Base-by-base conservation (phyloP, 2,329 filamentous ascomycete genomes). In the Cladophialophora carrionii region DNA sequence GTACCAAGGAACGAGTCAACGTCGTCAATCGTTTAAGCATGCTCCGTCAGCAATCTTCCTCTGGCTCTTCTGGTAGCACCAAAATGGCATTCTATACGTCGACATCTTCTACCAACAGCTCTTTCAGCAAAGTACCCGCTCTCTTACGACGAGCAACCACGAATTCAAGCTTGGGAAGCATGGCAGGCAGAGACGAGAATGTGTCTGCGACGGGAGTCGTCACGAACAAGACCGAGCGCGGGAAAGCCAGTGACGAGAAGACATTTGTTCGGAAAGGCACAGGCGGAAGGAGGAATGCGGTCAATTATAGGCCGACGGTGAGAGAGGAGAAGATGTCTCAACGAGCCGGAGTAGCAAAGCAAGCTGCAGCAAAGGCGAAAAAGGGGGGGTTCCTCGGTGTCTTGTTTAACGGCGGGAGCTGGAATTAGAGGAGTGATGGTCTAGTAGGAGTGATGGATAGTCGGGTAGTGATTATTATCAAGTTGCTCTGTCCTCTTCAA, bases 11-110 rank as follows among this genome's bases (percentile, higher is more conserved):
- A 12, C 74, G 76, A 12, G 74, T 75, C 20, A 76, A 77, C 24
- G 77, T 84, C 12, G 76, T 81, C 63, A 77, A 83, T 72, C 72
- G 79, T 61, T 69, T 80, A 37, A 76, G 76, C 56, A 74, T 81
- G n/a, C 75, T 79, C 26, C 77, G 78, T 34, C 77, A 79, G 64
- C 76, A 78, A 31, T 81, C 79, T 4, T 80, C 79, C 20, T 78
- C 72, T 2, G 70, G 72, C 26, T 66, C 69, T 2, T 66, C 63
- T 8, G 10, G 51, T 22, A 63, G 61, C 24, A 64, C 59, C 5
- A 71, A 70, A 43, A 67, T 72, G 67, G 71, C 71, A 1, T 72
- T 72, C 56, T 68, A 68, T 48, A 63, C 48, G 29, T 46, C 66
- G 5, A 63, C 29, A 51, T 67, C 62, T 14, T 61, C 65, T 20